These are phyloP conservation scores for Excoecaria cochinchinensis DNA, from an alignment of 345 rosid genomes.

Conservation along the genomic window DNA sequence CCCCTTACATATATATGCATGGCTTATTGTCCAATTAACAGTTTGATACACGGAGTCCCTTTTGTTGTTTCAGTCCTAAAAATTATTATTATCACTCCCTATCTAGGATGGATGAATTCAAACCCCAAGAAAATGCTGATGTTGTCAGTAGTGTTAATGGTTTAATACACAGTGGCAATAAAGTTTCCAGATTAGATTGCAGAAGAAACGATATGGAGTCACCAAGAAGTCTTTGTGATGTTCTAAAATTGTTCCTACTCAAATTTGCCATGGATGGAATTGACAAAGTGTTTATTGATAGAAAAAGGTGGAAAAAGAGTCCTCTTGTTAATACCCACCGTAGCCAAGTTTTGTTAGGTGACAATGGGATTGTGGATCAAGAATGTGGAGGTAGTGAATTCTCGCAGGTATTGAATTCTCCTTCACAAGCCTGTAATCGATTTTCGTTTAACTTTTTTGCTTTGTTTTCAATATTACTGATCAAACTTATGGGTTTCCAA, in stretches of 20 bases:
- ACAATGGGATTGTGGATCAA: not conserved
- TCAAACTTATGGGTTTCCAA: constrained; percentile 27
- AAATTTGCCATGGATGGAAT: constrained; percentile 26
- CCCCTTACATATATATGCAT: too few species aligned
- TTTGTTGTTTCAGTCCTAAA: too few species aligned
- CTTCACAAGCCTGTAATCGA: constrained; percentile 1
- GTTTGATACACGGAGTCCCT: too few species aligned
- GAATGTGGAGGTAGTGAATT: not conserved
- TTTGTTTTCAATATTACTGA: constrained; percentile 8
- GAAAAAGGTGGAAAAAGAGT: constrained; percentile 11
- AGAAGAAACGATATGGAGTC: too few species aligned
- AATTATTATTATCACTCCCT: too few species aligned
- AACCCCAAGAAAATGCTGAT: too few species aligned
- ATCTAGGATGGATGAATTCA: too few species aligned
- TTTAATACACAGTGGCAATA: too few species aligned
- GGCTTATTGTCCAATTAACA: too few species aligned
- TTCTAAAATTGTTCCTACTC: constrained; percentile 18
- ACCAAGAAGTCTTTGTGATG: not conserved
- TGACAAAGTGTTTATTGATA: constrained; percentile 28
- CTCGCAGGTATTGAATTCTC: constrained; percentile 11
- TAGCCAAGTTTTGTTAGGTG: not conserved
- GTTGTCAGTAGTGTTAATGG: too few species aligned
- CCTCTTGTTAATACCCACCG: not conserved
- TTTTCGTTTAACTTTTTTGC: constrained; percentile 15
- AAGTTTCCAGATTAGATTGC: too few species aligned